These are phyloP conservation scores for Aspergillus taichungensis DNA, from an alignment of 495 filamentous ascomycete genomes.

Conservation along the genomic window DNA sequence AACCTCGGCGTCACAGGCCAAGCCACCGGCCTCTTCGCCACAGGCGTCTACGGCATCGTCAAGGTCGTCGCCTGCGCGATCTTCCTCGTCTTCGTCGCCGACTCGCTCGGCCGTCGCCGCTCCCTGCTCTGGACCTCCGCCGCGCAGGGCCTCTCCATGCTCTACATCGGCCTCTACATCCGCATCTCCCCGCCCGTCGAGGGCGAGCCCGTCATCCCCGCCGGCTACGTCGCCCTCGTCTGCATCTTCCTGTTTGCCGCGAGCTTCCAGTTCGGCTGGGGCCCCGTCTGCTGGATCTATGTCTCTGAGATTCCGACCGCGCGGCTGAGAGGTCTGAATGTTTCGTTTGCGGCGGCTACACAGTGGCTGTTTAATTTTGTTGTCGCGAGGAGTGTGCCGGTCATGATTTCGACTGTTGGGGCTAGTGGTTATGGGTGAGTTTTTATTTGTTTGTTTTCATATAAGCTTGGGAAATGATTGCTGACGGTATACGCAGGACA, in stretches of 20 bases:
- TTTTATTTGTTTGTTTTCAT: too few species aligned
- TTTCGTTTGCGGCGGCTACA: slow-evolving; percentile 58
- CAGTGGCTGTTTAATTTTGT: slow-evolving; percentile 43
- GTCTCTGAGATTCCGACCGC: slow-evolving; percentile 67
- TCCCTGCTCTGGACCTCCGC: slow-evolving; percentile 68
- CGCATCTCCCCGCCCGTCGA: slow-evolving; percentile 55
- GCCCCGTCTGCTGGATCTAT: slow-evolving; percentile 72
- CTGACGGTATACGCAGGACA: too few species aligned
- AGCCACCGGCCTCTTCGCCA: slow-evolving; percentile 42
- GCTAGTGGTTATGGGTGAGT: slow-evolving; percentile 48
- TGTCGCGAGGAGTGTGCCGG: slow-evolving; percentile 30
- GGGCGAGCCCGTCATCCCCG: slow-evolving; percentile 41
- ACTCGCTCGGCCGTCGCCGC: slow-evolving; percentile 60
- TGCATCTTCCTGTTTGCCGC: slow-evolving; percentile 68
- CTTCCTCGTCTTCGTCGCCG: slow-evolving; percentile 63
- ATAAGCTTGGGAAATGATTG: too few species aligned
- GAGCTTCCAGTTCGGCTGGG: slow-evolving; percentile 75
- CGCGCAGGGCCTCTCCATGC: slow-evolving; percentile 62
- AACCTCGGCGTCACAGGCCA: slow-evolving; percentile 38
- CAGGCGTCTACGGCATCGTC: slow-evolving; percentile 46
- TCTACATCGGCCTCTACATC: slow-evolving; percentile 74
- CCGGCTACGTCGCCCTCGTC: slow-evolving; percentile 59
- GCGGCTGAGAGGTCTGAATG: slow-evolving; percentile 57
- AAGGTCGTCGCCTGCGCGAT: slow-evolving; percentile 49
- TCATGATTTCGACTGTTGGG: slow-evolving; percentile 48